Percentiles rank a stretch among this genome's conserved stretches.
Conservation (phyloP, 352 stramenopile genomes). For the Globisporangium yorkense region DNA sequence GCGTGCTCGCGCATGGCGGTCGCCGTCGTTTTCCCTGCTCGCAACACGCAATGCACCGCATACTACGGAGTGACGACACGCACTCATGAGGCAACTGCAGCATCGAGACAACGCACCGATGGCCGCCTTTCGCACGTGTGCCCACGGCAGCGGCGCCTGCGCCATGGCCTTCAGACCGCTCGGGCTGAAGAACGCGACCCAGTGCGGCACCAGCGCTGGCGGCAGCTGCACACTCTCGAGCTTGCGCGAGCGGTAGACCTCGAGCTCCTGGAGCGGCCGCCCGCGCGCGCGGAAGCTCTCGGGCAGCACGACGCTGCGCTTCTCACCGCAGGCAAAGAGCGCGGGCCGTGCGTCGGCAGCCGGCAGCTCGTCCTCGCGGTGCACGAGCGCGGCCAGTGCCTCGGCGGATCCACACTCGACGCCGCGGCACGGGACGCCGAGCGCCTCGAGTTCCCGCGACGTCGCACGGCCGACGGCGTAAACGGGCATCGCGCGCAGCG, state of each 20-base stretch:
- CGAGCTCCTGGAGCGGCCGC: slow-evolving; percentile 50
- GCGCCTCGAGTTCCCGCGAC: slow-evolving; percentile 44
- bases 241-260: slow-evolving; percentile 56
- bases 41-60: background rate
- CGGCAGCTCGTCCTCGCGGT: slow-evolving; percentile 32
- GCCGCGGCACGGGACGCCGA: slow-evolving; percentile 51
- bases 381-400: slow-evolving; percentile 38
- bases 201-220: slow-evolving; percentile 32
- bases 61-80: background rate
- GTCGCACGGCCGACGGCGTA: slow-evolving; percentile 70
- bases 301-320: slow-evolving; percentile 51
- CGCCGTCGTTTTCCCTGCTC: slow-evolving; percentile 64
- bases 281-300: slow-evolving; percentile 47
- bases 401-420: slow-evolving; percentile 69
- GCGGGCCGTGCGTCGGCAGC: slow-evolving; percentile 33
- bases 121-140: slow-evolving; percentile 59
- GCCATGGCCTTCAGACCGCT: slow-evolving; percentile 64
- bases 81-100: background rate
- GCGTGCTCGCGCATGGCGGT: slow-evolving; percentile 40
- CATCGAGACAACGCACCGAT: slow-evolving; percentile 39
- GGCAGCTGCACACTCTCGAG: slow-evolving; percentile 44
- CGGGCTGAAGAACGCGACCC: slow-evolving; percentile 80
- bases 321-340: slow-evolving; percentile 76
- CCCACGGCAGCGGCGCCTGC: slow-evolving; percentile 35
- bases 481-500: slow-evolving; percentile 26